Evolutionary conservation across 805 yeast species (phyloP), one percentile per base, ranked within the genome.

Genomic region (Isabelozyma pseudorhagii): DNA sequence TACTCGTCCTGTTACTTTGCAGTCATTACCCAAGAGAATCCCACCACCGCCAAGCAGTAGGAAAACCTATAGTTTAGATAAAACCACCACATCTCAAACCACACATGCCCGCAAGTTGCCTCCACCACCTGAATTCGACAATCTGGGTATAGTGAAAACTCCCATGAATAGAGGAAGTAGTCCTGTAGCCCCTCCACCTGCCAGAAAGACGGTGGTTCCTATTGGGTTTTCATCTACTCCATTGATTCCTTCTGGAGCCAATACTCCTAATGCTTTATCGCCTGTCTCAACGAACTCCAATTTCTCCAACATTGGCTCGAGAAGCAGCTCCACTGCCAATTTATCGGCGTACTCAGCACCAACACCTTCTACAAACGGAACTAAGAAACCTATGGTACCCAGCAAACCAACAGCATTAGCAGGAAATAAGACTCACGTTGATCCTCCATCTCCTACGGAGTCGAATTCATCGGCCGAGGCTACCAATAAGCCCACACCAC

Each of bases 181-280:
- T 1, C 48, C 54, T 9, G 45, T 53, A 9, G 50, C 48, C 9
- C 49, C 56, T 10, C 44, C 54, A 4, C 56, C 59, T 1, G 3
- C 42, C 2, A 13, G 28, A 14, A 40, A 17, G 42, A 40, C 40
- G 7, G 44, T 15, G 21, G 44, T 18, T 4, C 73, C 73, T 9
- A 52, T 67, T 42, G 77, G 72, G 2, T 72, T 72, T 46, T 57
- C 72, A 3, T 52, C 72, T 1, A 60, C 74, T 0, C 77, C 77
- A 1, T 65, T 74, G 15, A 64, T 72, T 17, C 77, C 77, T 44
- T 64, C 71, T 8, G 63, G 57, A 38, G 62, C 73, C 4, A 55
- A 60, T 2, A 61, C 72, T 2, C 67, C 71, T 9, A 38, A 2
- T 46, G 46, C 38, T n/a, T n/a, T 47, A 21, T 41, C 54, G 8